phyloP scores from a whole-genome alignment of 2,329 filamentous ascomycete genomes.

The Penicillium frequentans region DNA sequence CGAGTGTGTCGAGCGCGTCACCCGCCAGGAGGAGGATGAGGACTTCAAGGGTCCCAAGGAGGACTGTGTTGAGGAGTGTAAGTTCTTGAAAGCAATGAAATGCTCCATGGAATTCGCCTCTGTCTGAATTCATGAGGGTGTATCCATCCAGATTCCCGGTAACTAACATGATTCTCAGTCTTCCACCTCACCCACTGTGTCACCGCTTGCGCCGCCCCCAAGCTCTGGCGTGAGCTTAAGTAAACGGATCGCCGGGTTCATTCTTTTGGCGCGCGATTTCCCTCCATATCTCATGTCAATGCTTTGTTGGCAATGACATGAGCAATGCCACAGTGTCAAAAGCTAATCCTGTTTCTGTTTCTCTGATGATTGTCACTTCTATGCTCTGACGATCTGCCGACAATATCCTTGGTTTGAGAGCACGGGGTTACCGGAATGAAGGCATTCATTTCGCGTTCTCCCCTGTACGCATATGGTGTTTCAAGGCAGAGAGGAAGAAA shows the following conservation, averaged over 20 bases:
- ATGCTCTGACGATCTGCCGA: slow-evolving; percentile 19
- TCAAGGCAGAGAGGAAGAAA: slow-evolving; percentile 19
- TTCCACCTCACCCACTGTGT: slow-evolving; percentile 99
- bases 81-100: slow-evolving; percentile 45
- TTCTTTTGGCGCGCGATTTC: slow-evolving; percentile 8
- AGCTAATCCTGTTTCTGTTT: slow-evolving; percentile 14
- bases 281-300: slow-evolving; percentile 9
- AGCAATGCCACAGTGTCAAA: neutral
- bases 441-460: slow-evolving; percentile 9
- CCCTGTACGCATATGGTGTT: slow-evolving; percentile 29
- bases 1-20: slow-evolving; percentile 95
- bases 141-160: neutral
- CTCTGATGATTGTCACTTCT: slow-evolving; percentile 18
- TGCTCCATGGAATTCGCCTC: neutral
- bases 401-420: slow-evolving; percentile 22
- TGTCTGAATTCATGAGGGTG: neutral
- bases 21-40: slow-evolving; percentile 63
- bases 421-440: slow-evolving; percentile 13
- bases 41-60: slow-evolving; percentile 74
- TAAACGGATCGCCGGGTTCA: slow-evolving; percentile 54
- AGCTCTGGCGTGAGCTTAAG: slow-evolving; percentile 91
- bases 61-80: slow-evolving; percentile 99
- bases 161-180: slow-evolving; percentile 57
- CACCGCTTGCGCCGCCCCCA: slow-evolving; percentile 86
- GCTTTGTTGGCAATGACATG: slow-evolving; percentile 4